Evolutionary conservation across 805 yeast species (phyloP), one percentile per base, ranked within the genome.

Genomic region (Barnettozyma sp.): DNA sequence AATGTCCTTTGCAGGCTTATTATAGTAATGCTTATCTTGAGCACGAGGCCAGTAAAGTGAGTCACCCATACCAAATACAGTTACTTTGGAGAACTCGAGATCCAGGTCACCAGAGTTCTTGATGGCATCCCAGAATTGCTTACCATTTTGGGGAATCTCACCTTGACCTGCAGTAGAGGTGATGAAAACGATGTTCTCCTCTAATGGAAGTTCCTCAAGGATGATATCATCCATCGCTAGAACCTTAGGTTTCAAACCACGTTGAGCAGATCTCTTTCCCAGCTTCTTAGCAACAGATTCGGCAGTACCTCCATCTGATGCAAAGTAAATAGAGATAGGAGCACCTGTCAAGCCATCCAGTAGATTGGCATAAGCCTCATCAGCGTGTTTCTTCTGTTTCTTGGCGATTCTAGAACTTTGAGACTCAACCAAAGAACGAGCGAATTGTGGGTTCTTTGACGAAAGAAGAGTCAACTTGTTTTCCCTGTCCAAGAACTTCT

Each of bases 161-260:
- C 98, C 98, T 59, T 90, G 97, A 19, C 97, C 97, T 3, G 95
- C 82, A 2, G 98, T 90, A 2, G 96, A 78, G 54, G 92, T 80
- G 4, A 90, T 57, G 4, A 80, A 68, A 23, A 78, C 63, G 40
- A 74, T 64, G 35, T 60, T 60, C 13, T 62, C 56, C 22, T 77
- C 71, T 7, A 75, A 67, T 7, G 73, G 65, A 33, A 83, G 59
- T 38, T 66, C 68, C 45, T 68, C 72, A 27, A 79, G 55, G 39
- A 76, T 70, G 49, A 74, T 75, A 34, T 76, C 79, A 50, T 82
- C 84, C 54, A 85, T 56, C 1, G 80, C 57, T 11, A 67, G 56
- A 4, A 80, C 65, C 5, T 48, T 61, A 18, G 79, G 71, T 40
- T 53, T 61, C 44, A 74, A 66, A 42, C 73, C 70, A 35, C 68